Base-by-base conservation (phyloP, 305 asterid genomes). In the Rubia tinctorum region DNA sequence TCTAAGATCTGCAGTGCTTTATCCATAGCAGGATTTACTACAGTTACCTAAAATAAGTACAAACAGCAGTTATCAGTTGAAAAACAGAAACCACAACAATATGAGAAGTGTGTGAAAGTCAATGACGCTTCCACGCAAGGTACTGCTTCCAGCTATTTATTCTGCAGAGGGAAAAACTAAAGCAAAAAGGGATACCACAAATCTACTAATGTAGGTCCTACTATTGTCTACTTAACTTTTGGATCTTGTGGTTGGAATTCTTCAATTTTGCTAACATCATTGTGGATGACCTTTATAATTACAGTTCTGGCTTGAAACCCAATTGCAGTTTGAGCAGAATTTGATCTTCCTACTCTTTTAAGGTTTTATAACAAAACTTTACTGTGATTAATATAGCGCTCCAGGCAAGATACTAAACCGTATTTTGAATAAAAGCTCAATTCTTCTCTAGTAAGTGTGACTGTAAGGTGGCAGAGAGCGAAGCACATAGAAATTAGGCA, bases 21-120 rank as follows among this genome's bases (percentile, higher is more conserved):
- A 73, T 90, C 95, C 93, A 94, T 90, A 71, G 97, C 93, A 81
- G 99, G 99, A 83, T 94, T 90, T 58, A 94, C 95, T 78, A 89
- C 99, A 69, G 84, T 92, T 72, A 88, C 88, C 98, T 93, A 69
- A 49, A 73, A 70, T 68, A 77, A 65, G 75, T 51, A 80, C 69
- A 64, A 63, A 75, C 58, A 59, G 66, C 15, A n/a, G 30, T 14
- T 2, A 45, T 40, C 43, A 15, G 49, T 17, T 49, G 40, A 37
- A 22, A 9, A 47, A 20, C 1, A 9, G 62, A 49, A 34, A 45
- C 30, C 27, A 44, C 22, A 67, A 22, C 30, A 67, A 3, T 37
- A 25, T 14, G 1, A 22, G 15, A 43, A 43, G 71, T 20, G 34
- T 42, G 22, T 47, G 15, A 67, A 42, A 5, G 37, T 5, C n/a